phyloP scores from a whole-genome alignment of 1,139 yeast genomes.

The Scheffersomyces cryptocercus region DNA sequence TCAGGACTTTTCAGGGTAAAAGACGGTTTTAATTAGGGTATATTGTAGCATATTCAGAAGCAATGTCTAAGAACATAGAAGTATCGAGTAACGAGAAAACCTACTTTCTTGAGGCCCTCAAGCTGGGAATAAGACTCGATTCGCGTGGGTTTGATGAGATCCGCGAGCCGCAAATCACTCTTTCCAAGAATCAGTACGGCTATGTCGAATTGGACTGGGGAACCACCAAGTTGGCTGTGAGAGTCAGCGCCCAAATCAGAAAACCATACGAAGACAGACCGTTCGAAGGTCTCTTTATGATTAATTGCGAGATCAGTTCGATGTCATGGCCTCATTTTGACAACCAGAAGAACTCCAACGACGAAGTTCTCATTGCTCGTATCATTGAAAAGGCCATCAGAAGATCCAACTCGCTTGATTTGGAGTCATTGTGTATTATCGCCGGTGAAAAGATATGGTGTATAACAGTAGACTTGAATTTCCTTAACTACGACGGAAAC shows the following conservation, averaged over 20 bases:
- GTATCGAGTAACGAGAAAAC: constrained; percentile 66
- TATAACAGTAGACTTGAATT: constrained; percentile 85
- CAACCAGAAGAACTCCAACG: constrained; percentile 67
- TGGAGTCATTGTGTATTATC: constrained; percentile 84
- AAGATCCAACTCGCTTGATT: constrained; percentile 85
- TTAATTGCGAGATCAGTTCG: constrained; percentile 83
- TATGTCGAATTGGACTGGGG: constrained; percentile 80
- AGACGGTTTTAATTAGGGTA: no score
- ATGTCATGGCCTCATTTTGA: constrained; percentile 89
- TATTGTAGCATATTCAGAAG: no score
- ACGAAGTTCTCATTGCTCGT: constrained; percentile 76
- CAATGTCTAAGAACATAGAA: constrained; percentile 37
- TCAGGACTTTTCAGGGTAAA: no score
- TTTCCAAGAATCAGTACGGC: constrained; percentile 72
- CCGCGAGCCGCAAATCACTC: constrained; percentile 60
- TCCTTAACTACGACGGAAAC: constrained; percentile 88
- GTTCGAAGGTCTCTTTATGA: constrained; percentile 84
- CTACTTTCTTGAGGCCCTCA: constrained; percentile 63
- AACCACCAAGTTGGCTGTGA: constrained; percentile 66
- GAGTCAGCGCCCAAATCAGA: constrained; percentile 78
- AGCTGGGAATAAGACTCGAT: constrained; percentile 64
- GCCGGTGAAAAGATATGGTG: constrained; percentile 94
- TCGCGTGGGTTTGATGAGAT: constrained; percentile 65
- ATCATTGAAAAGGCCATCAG: constrained; percentile 88
- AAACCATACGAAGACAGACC: constrained; percentile 91